Evolutionary conservation across 2,329 filamentous ascomycete genomes (phyloP), one percentile per base, ranked within the genome.

Genomic region (Celoporthe dispersa): DNA sequence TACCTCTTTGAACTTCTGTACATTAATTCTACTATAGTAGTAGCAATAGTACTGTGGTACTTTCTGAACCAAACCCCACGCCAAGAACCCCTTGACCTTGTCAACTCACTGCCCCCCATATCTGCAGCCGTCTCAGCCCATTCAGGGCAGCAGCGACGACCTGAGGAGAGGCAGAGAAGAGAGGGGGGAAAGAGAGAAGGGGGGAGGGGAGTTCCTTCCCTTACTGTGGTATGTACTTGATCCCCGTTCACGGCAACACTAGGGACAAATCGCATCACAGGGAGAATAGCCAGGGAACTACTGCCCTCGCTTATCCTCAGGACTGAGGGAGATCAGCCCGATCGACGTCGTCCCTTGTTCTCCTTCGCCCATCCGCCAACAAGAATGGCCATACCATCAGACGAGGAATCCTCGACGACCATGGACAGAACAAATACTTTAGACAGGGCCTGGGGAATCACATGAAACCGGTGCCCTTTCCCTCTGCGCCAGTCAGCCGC

Each of bases 241-340:
- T 64, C 62, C 28, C 28, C 62, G 64, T 41, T 31, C 57, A 67
- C 55, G 61, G 55, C 61, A 25, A 64, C 55, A 48, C 31, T 59
- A 25, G 22, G 66, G 57, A 68, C 65, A 48, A 68, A 71, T 71
- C 51, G 67, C 70, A 51, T 59, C 53, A 53, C 67, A 69, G 67
- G 14, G 33, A 57, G 51, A 39, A 39, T n/a, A 33, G 12, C n/a
- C 31, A 48, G 31, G 33, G 53, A 31, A 19, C 28, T 3, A 12
- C 25, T 57, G 28, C 25, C 11, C 59, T 72, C 68, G 65, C 61
- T 72, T 70, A 31, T 60, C 41, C 65, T 70, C 64, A 63, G 37
- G 19, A 39, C 66, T 68, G 66, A 71, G 48, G 68, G 44, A 69
- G 70, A 70, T 66, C 68, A 67, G 48, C 57, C 60, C 67, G 70